A percentile compares a stretch with the other conserved stretches of the same genome.
phyloP scores from a whole-genome alignment of 352 stramenopile species.

The Globisporangium iwayamae region DNA sequence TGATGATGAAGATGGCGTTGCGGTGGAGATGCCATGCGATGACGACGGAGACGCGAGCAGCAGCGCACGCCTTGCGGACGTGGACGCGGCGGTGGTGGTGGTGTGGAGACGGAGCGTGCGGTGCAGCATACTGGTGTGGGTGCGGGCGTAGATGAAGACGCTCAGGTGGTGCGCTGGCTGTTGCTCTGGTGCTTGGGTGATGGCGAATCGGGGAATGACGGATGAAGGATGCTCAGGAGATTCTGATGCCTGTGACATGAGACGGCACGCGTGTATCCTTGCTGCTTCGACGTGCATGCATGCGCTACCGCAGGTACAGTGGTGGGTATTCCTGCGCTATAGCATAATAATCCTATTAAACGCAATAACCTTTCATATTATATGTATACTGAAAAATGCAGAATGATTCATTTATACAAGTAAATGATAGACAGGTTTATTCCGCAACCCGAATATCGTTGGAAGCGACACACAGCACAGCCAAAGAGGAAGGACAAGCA shows the following conservation, averaged over 20 bases:
- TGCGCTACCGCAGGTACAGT: not conserved
- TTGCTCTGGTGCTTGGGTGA: not conserved
- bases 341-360: not conserved
- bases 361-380: not conserved
- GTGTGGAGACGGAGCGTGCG: not conserved
- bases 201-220: not conserved
- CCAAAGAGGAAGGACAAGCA: not conserved
- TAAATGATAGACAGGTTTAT: not conserved
- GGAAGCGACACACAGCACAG: not conserved
- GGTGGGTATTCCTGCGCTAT: not conserved
- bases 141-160: not conserved
- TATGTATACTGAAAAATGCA: not conserved
- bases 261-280: not conserved
- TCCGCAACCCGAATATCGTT: not conserved
- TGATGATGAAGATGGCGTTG: constrained; percentile 7
- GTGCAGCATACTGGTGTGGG: not conserved
- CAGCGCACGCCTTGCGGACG: constrained; percentile 11
- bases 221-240: not conserved
- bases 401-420: too few species aligned
- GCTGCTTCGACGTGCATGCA: not conserved
- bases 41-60: constrained; percentile 3
- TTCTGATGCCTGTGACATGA: not conserved
- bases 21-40: constrained; percentile 9
- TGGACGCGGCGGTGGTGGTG: not conserved
- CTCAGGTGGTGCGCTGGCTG: not conserved